Base-by-base conservation (phyloP, 805 yeast genomes). In the Candida ascalaphidarum region DNA sequence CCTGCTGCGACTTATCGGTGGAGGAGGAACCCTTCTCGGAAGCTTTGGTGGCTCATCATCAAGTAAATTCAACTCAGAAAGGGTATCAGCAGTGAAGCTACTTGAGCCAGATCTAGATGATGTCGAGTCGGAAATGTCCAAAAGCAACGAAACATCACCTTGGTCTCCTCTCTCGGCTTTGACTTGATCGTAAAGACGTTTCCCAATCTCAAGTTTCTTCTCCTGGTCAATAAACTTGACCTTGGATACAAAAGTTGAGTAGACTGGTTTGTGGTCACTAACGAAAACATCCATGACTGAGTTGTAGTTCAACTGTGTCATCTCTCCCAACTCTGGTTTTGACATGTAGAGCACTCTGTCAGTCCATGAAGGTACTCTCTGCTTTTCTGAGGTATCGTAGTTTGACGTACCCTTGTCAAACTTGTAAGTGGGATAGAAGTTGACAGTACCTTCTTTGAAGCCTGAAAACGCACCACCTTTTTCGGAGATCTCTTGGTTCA, bases 241-340 rank as follows among this genome's bases (percentile, higher is more conserved):
- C 12, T 57, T 62, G 10, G 82, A 73, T 19, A 64, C 58, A 46
- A 81, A 86, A 1, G 85, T 74, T 4, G 89, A 86, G 52, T 69
- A 92, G 3, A 92, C 95, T 0, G 98, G 98, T 34, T 84, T 77
- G 50, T 92, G 98, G 48, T 92, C 98, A 31, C 96, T 84, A 32
- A 78, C 66, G 31, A 47, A 48, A 23, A 89, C 52, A 14, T 54
- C 55, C 39, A 73, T 73, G 1, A 77, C 75, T 27, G 80, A 71
- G 30, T 76, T 71, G 49, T 92, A 92, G 29, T 75, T 74, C 36
- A 76, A 47, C 26, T 84, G 92, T 22, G 62, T 55, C 23, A 86
- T 43, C 6, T 25, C 28, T 10, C 39, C 46, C 10, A 17, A 17
- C 29, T 33, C 7, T 35, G 30, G 10, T 34, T 40, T 7, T 36